Base-by-base conservation (phyloP, 352 stramenopile species). In the Globisporangium viniferum region DNA sequence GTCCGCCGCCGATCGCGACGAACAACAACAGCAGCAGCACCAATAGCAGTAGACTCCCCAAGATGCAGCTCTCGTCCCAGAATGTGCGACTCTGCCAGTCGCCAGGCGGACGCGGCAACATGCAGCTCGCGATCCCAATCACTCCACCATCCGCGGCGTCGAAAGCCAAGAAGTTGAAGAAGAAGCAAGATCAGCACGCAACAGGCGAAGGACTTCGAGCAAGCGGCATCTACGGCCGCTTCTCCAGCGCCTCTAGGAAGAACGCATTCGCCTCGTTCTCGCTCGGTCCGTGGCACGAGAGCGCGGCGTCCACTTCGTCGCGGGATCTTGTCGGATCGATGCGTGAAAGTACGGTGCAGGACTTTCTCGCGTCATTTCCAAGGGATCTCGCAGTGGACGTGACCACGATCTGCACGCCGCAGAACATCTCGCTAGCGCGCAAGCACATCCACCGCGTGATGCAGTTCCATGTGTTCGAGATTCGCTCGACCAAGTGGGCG, bases 401-500 rank as follows among this genome's bases (percentile, higher is more conserved):
- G 27, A 71, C 71, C 10, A 71, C 67, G 0, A 68, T 84, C 48
- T 91, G 83, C 68, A 63, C 74, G 33, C 69, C 84, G 5, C 66
- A 67, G n/a, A 71, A 55, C 12, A 61, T 78, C 0, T 70, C 57
- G 0, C n/a, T 46, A 0, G 75, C 79, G 14, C 76, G 73, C 24
- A 62, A 60, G 5, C 78, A 79, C 54, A 70, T 89, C 7, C 68
- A 69, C 3, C 73, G 68, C 31, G 71, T 88, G 46, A 67, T 91
- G 31, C 73, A 71, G 33, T 73, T 76, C 41, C 76, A 89, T 49
- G 70, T 89, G 54, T 94, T 94, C 57, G 86, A 90, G 72, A 88
- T 94, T 59, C 81, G 84, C 18, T 76, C 82, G 22, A 94, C 86
- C 67, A 91, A 91, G 61, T 94, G 86, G 86, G 86, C 82, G 1